Conservation (phyloP, 352 stramenopile species). For the Globisporangium barbulae region DNA sequence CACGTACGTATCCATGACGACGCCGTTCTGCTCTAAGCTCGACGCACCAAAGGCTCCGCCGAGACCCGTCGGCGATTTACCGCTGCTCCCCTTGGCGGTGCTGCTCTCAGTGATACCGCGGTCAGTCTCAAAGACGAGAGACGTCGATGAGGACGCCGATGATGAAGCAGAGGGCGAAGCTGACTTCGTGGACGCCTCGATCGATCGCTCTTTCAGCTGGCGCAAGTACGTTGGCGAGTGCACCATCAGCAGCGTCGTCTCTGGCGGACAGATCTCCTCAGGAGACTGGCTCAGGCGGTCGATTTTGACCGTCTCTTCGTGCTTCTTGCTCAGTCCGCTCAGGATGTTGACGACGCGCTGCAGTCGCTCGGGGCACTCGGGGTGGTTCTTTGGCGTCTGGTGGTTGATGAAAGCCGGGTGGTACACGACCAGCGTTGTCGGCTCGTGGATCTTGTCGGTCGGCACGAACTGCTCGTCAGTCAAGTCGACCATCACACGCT, state of each 20-base stretch:
- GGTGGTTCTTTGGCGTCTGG: conserved; percentile 78
- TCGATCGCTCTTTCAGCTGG: conserved; percentile 63
- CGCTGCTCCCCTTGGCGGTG: conserved; percentile 28
- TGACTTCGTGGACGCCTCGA: conserved; percentile 44
- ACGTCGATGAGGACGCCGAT: conserved; percentile 26
- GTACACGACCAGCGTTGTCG: conserved; percentile 75
- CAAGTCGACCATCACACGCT: conserved; percentile 75
- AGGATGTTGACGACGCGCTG: conserved; percentile 75
- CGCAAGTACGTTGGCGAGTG: conserved; percentile 79
- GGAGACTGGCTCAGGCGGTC: conserved; percentile 62
- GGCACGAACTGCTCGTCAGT: conserved; percentile 52
- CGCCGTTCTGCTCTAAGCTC: conserved; percentile 56
- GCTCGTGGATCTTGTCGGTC: conserved; percentile 20
- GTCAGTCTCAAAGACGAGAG: conserved; percentile 81
- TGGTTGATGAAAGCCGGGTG: conserved; percentile 84
- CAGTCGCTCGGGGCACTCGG: conserved; percentile 77
- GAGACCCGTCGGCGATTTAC: conserved; percentile 42
- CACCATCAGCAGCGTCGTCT: conserved; percentile 78
- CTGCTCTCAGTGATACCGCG: conserved; percentile 49
- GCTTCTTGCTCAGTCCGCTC: conserved; percentile 54
- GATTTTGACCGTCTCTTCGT: conserved; percentile 65
- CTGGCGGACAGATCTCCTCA: conserved; percentile 66
- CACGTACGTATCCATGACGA: conserved; percentile 83
- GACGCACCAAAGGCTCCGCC: conserved; percentile 70
- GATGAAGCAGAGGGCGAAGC: conserved; percentile 23